A percentile compares a stretch with the other conserved stretches of the same genome.
These are phyloP conservation scores for Colletotrichum musae DNA, from an alignment of 2,329 filamentous ascomycete genomes.

Conservation along the genomic window DNA sequence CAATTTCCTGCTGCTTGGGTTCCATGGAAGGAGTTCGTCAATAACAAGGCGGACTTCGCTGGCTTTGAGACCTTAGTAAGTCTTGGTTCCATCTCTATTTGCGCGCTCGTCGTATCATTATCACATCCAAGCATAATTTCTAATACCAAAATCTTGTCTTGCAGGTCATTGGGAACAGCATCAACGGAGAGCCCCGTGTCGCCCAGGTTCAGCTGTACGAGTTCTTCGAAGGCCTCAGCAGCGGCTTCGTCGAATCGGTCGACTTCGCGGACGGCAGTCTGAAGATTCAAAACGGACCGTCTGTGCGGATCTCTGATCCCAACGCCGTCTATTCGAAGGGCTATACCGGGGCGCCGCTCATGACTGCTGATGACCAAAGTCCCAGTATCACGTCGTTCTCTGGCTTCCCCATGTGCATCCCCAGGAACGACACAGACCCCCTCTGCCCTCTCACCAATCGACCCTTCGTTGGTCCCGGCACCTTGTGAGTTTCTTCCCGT, in stretches of 20 bases:
- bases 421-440: conserved; percentile 55
- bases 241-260: conserved; percentile 54
- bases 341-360: conserved; percentile 55
- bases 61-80: conserved; percentile 54
- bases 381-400: conserved; percentile 63
- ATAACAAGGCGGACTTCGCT: conserved; percentile 48
- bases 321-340: conserved; percentile 59
- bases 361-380: conserved; percentile 63
- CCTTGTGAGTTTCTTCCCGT: conserved; percentile 47
- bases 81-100: neutral
- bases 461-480: conserved; percentile 50
- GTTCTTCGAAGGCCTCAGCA: conserved; percentile 53
- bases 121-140: neutral
- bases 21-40: conserved; percentile 57
- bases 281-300: conserved; percentile 51
- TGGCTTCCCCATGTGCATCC: conserved; percentile 68
- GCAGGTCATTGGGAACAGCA: conserved; percentile 54
- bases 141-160: neutral
- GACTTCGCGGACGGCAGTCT: conserved; percentile 51
- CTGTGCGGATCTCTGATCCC: conserved; percentile 59
- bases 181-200: conserved; percentile 51
- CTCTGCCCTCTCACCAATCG: conserved; percentile 53
- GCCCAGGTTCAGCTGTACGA: conserved; percentile 52
- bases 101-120: neutral
- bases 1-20: conserved; percentile 63